Conservation (phyloP, 2,329 filamentous ascomycete species). For the Fusarium haematococcum region DNA sequence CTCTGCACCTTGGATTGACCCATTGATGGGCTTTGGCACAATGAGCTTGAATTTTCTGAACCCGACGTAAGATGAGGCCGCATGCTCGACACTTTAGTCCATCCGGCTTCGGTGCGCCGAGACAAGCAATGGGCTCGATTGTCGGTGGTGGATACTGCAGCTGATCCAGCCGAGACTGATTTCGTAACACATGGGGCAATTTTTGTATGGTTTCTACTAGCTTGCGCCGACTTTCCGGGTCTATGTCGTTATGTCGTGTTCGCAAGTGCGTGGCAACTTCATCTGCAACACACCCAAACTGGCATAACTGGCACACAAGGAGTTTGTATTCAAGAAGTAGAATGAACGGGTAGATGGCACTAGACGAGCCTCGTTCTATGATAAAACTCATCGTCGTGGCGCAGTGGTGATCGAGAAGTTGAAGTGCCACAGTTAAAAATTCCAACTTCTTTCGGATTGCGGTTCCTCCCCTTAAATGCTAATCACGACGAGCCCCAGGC, state of each 20-base stretch:
- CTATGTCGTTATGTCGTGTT: neutral
- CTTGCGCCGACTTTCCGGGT: neutral
- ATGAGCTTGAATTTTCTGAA: neutral
- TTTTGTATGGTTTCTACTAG: neutral
- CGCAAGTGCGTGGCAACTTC: neutral
- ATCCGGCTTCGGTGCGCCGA: neutral
- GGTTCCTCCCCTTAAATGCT: too few species aligned
- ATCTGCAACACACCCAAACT: neutral
- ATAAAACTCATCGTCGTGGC: too few species aligned
- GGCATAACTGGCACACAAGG: neutral
- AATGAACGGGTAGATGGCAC: too few species aligned
- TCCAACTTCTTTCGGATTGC: too few species aligned
- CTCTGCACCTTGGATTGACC: neutral
- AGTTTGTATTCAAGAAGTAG: neutral
- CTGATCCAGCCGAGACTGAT: neutral
- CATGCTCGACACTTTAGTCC: neutral
- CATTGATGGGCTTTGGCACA: neutral
- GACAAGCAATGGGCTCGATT: neutral
- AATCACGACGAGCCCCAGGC: too few species aligned
- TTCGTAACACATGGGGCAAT: neutral
- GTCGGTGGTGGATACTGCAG: neutral
- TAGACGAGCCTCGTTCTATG: too few species aligned
- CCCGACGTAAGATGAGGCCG: neutral
- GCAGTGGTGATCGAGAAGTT: too few species aligned
- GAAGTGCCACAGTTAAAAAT: too few species aligned